These are phyloP conservation scores for Arxiozyma telluris DNA, from an alignment of 1,139 yeast genomes.

Conservation along the genomic window DNA sequence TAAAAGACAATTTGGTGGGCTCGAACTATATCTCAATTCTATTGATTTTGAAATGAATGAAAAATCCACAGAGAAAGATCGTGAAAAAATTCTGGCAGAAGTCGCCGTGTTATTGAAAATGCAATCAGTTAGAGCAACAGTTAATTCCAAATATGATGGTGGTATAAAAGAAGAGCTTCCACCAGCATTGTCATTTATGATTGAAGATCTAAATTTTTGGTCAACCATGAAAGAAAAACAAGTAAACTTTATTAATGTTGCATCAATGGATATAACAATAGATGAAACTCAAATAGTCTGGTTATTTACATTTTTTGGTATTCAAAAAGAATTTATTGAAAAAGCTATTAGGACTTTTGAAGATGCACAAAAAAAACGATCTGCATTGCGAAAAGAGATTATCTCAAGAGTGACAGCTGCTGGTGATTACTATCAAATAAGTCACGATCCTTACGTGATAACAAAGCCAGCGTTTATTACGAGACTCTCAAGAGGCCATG, in stretches of 20 bases:
- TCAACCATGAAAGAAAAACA: conserved; percentile 24
- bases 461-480: conserved; percentile 82
- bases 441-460: conserved; percentile 80
- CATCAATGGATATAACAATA: conserved; percentile 31
- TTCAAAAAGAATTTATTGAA: conserved; percentile 18
- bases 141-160: conserved; percentile 10
- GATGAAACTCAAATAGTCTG: conserved; percentile 35
- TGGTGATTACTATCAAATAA: conserved; percentile 49
- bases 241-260: conserved; percentile 34
- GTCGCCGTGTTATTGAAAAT: conserved; percentile 13
- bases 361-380: conserved; percentile 8
- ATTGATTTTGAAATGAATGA: conserved; percentile 23
- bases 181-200: conserved; percentile 12
- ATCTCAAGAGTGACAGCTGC: conserved; percentile 48
- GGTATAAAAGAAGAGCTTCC: conserved; percentile 16
- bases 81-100: conserved; percentile 13
- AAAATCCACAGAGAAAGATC: conserved; percentile 12
- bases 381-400: conserved; percentile 17
- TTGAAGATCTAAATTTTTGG: conserved; percentile 40
- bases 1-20: conserved; percentile 11
- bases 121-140: conserved; percentile 17
- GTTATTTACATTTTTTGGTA: conserved; percentile 31
- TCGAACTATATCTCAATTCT: conserved; percentile 36
- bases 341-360: conserved; percentile 22
- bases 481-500: conserved; percentile 61